phyloP scores from a whole-genome alignment of 768 basidiomycete species.

The Suillus brevipes region DNA sequence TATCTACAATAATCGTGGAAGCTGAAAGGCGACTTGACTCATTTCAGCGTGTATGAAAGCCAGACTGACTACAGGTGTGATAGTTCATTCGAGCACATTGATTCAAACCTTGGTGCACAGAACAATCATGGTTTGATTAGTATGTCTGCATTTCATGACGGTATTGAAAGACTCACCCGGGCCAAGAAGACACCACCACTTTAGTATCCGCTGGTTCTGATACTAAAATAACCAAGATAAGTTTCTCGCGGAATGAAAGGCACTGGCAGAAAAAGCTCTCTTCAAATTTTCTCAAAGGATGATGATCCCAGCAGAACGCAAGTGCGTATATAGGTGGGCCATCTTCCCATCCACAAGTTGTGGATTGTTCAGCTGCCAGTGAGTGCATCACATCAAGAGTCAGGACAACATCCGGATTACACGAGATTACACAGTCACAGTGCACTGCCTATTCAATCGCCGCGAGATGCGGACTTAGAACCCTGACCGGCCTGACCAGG shows the following conservation, averaged over 20 bases:
- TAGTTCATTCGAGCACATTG: neutral
- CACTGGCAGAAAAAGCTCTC: neutral
- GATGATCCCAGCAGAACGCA: neutral
- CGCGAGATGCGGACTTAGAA: neutral
- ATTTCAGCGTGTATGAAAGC: neutral
- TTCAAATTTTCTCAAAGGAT: neutral
- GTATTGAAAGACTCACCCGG: neutral
- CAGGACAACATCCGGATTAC: too few relatives aligned
- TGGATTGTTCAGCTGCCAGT: neutral
- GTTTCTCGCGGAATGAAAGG: neutral
- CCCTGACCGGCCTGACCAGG: too few relatives aligned
- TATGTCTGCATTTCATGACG: neutral
- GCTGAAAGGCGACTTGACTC: neutral
- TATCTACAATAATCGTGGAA: neutral
- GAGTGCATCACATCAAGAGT: neutral
- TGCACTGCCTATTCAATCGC: too few relatives aligned
- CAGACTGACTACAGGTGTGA: neutral
- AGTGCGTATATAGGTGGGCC: neutral
- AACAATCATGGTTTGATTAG: neutral
- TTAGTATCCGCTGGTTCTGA: neutral
- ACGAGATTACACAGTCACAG: too few relatives aligned
- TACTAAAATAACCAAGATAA: neutral
- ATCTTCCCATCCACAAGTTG: neutral
- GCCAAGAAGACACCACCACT: neutral
- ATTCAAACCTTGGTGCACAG: neutral